Base-by-base conservation (phyloP, 225 moss, liverwort and hornwort species). In the Pleurozium schreberi region DNA sequence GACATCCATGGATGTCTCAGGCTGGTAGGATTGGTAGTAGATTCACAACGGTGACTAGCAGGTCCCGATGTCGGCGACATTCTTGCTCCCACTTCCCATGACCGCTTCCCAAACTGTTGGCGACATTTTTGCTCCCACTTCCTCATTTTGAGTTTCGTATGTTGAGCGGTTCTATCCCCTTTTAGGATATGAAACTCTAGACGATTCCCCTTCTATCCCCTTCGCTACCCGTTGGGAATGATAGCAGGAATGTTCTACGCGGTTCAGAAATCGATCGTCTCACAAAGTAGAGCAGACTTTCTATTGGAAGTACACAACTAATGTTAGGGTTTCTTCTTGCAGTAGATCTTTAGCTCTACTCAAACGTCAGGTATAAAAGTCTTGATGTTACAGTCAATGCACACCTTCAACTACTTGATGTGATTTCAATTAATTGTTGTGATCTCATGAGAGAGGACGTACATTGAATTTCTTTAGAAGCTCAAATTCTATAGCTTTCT, bases 21-120 rank as follows among this genome's bases (percentile, higher is more conserved):
- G 90, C 71, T 64, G 90, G 58, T 49, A 82, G 38, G 45, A 60
- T 84, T 50, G 90, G 87, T 28, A 92, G 94, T 68, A 96, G 86
- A 91, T 96, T 95, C 65, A 95, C 95, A 69, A 93, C 93, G 64
- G 95, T 93, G 40, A 95, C 92, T 36, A 92, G 90, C 94, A 96
- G 65, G 93, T 86, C 84, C 92, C 93, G 53, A 85, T 94, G 89
- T 95, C 92, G 58, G 95, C 91, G 34, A 95, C 93, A 68, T 93
- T 89, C 83, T 94, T 94, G 93, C 95, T 96, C 69, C 92, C 95
- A 74, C 93, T 94, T 50, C 50, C 34, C 89, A 96, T 87, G n/a
- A n/a, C n/a, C n/a, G n/a, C n/a, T n/a, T n/a, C n/a, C n/a, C n/a
- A n/a, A n/a, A n/a, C n/a, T n/a, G n/a, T n/a, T n/a, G n/a, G n/a